Evolutionary conservation across 2,329 filamentous ascomycete genomes (phyloP), one percentile per base, ranked within the genome.

Genomic region (Aspergillus neoniger): DNA sequence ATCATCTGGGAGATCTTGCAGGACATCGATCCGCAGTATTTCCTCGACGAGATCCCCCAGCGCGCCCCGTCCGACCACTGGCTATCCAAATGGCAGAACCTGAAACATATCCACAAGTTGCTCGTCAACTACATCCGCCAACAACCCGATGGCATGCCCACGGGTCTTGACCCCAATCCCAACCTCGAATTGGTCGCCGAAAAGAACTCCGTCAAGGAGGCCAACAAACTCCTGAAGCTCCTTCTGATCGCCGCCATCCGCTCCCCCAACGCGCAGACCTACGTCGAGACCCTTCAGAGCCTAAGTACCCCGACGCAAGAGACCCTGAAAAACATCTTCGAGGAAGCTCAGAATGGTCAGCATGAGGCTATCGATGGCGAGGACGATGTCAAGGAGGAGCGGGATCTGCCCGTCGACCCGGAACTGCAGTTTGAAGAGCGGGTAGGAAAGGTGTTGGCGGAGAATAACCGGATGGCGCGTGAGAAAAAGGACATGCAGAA

Each of bases 191-290:
- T 77, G 10, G 75, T 82, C 59, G 79, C 79, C 14, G 78, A 80
- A 62, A 76, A 77, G 55, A 73, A 72, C 19, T 77, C 79, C 25
- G 66, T 74, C 32, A 76, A 76, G 59, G 78, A 81, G 65, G 76
- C 75, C 49, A 76, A 79, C 58, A 79, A 88, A 79, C 79, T 90
- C 54, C 78, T 90, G 44, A 85, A 86, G 60, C 80, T 89, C 58
- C 82, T 89, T 70, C 79, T 90, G 21, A 83, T 87, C 59, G 82
- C 82, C n/a, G 85, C 85, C 25, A 83, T 87, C 63, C 82, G 83
- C 70, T 86, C 86, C 12, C 82, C 85, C 25, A 82, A 85, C 57
- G 74, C 77, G 15, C 82, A 82, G 59, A 79, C 80, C 36, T 87
- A 86, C 69, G 80, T 89, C 59, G 74, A 75, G 48, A 80, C 76